Evolutionary conservation across 2,329 filamentous ascomycete genomes (phyloP), one percentile per base, ranked within the genome.

Genomic region (Calonectria pseudoreteaudii): DNA sequence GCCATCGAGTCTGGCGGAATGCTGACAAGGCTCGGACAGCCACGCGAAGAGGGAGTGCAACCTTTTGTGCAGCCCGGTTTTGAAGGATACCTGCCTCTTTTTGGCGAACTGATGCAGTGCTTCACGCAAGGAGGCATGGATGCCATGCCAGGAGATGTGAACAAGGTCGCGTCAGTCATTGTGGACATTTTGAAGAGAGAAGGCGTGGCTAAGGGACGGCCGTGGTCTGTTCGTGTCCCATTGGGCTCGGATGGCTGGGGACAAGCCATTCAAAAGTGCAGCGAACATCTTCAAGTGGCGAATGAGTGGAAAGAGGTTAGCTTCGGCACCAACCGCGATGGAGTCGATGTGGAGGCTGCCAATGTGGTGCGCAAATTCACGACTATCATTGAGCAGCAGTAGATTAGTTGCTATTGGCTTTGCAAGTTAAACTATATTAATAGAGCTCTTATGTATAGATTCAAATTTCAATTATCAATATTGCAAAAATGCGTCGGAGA

Each of bases 1-100:
- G 80, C 81, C n/a, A 79, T 84, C 47, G 83, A 84, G 71, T 82
- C 75, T 52, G 83, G 83, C 4, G 83, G 81, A 3, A 79, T 82
- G 44, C 76, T 78, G 7, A 83, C 82, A 5, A 71, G 75, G 20
- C 78, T 84, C 9, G 78, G 77, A 14, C 77, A 83, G 60, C 77
- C 81, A 5, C 80, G 81, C 30, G 77, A 76, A 10, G 60, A 47
- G 23, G 52, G 62, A 50, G 49, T 58, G 30, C n/a, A 56, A 18
- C 6, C 36, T 13, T 69, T 68, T 28, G 30, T 20, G 2, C n/a
- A 34, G 16, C 62, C 69, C 1, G 28, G 50, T 14, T 23, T 67
- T 38, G 69, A 66, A 5, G 69, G 49, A 14, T 38, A 66, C 20
- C 26, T 71, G 38, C 62, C 69, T 5, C 69, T 71, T 11, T 71